phyloP scores from a whole-genome alignment of 129 eudicot species.

The Escallonia rubra region DNA sequence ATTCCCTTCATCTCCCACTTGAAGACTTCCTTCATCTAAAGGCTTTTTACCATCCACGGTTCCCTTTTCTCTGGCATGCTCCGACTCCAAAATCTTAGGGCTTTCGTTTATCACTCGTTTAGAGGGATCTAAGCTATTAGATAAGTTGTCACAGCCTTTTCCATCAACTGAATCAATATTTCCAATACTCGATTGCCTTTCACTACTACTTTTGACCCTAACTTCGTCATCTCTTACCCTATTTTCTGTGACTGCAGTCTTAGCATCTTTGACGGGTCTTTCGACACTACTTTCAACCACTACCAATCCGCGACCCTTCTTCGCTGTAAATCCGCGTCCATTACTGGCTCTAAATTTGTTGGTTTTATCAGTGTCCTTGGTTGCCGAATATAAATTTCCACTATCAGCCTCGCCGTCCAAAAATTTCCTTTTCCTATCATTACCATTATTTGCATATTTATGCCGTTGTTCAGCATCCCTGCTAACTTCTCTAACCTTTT shows the following conservation, averaged over 20 bases:
- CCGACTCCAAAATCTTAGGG: slow-evolving; percentile 2
- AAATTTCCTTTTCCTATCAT: slow-evolving; percentile 39
- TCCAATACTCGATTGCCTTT: slow-evolving; percentile 18
- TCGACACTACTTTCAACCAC: slow-evolving; percentile 11
- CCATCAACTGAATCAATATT: slow-evolving; percentile 14
- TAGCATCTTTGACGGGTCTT: slow-evolving; percentile 15
- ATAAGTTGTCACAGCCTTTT: not conserved
- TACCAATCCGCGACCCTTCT: slow-evolving; percentile 27
- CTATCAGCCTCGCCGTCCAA: slow-evolving; percentile 10
- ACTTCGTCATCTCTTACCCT: slow-evolving; percentile 13
- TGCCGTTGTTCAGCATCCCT: slow-evolving; percentile 27
- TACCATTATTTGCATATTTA: slow-evolving; percentile 15
- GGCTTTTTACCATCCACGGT: slow-evolving; percentile 9
- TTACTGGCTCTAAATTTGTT: slow-evolving; percentile 28
- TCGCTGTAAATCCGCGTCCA: slow-evolving; percentile 16
- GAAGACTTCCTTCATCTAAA: slow-evolving; percentile 11
- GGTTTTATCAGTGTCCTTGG: slow-evolving; percentile 18
- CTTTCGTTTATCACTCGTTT: slow-evolving; percentile 10
- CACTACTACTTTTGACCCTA: slow-evolving; percentile 12
- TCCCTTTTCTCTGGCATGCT: slow-evolving; percentile 4
- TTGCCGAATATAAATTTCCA: slow-evolving; percentile 8
- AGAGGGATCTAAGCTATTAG: not conserved
- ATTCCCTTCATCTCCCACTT: slow-evolving; percentile 22
- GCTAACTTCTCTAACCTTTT: slow-evolving; percentile 25
- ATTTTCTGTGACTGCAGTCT: slow-evolving; percentile 16